phyloP scores from a whole-genome alignment of 2,329 filamentous ascomycete species.

The Talaromyces marneffei region DNA sequence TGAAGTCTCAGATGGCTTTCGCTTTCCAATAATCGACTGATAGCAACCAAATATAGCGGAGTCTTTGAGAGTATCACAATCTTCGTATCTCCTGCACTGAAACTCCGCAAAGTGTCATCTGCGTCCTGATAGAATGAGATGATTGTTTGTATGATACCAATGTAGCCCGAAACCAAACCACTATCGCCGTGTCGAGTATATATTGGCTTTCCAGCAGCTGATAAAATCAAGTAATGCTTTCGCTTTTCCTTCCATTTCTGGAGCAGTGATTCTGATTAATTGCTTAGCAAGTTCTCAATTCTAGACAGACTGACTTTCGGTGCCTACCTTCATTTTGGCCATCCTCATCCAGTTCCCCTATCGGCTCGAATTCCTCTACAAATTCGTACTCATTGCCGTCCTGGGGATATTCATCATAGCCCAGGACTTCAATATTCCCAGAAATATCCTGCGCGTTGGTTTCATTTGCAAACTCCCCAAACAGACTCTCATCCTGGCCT shows the following conservation, averaged over 20 bases:
- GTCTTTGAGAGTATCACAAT: slow-evolving; percentile 84
- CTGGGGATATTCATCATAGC: slow-evolving; percentile 31
- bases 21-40: slow-evolving; percentile 87
- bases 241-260: slow-evolving; percentile 81
- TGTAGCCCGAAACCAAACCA: slow-evolving; percentile 82
- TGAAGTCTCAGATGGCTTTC: slow-evolving; percentile 81
- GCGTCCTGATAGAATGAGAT: slow-evolving; percentile 91
- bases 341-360: slow-evolving; percentile 55
- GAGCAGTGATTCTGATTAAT: slow-evolving; percentile 46
- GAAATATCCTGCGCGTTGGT: slow-evolving; percentile 35
- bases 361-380: slow-evolving; percentile 65
- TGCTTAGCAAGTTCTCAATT: slow-evolving; percentile 7
- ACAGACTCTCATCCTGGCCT: slow-evolving; percentile 74
- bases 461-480: slow-evolving; percentile 61
- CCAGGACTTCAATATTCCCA: slow-evolving; percentile 29
- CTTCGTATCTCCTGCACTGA: slow-evolving; percentile 77
- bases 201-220: slow-evolving; percentile 92
- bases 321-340: slow-evolving; percentile 52
- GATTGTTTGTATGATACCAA: slow-evolving; percentile 93
- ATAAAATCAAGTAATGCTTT: slow-evolving; percentile 96
- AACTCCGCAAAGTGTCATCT: slow-evolving; percentile 70
- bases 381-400: slow-evolving; percentile 62
- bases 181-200: slow-evolving; percentile 93
- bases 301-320: neutral
- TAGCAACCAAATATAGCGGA: slow-evolving; percentile 85